Conservation (phyloP, 768 basidiomycete genomes). For the Panaeolus papilionaceus region DNA sequence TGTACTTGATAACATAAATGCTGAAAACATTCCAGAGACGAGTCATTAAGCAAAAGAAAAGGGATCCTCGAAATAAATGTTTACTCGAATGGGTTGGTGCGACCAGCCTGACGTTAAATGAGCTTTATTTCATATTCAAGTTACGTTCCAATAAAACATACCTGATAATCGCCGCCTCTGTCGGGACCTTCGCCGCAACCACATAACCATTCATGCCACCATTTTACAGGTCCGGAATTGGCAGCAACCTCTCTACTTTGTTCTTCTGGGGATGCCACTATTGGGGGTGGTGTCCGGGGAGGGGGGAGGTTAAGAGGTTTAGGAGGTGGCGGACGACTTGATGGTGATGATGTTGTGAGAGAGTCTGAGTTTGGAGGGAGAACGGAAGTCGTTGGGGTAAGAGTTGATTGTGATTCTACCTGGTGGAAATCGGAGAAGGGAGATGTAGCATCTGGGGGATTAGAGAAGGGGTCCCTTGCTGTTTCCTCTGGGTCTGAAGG, state of each 20-base stretch:
- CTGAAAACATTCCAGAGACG: neutral
- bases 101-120: slow-evolving; percentile 60
- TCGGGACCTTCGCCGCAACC: slow-evolving; percentile 80
- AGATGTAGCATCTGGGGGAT: slow-evolving; percentile 50
- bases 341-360: slow-evolving; percentile 8
- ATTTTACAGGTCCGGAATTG: slow-evolving; percentile 41
- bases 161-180: slow-evolving; percentile 76
- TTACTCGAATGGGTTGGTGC: slow-evolving; percentile 71
- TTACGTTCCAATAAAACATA: slow-evolving; percentile 33
- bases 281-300: slow-evolving; percentile 58
- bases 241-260: slow-evolving; percentile 32
- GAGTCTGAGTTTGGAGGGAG: slow-evolving; percentile 14
- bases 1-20: slow-evolving; percentile 12
- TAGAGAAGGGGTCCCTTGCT: slow-evolving; percentile 52
- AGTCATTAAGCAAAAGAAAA: neutral
- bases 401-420: neutral
- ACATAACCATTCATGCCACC: slow-evolving; percentile 91
- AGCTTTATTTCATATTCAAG: neutral
- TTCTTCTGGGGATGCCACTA: slow-evolving; percentile 24
- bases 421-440: slow-evolving; percentile 52
- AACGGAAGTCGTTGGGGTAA: slow-evolving; percentile 8
- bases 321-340: slow-evolving; percentile 48
- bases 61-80: neutral
- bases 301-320: slow-evolving; percentile 66
- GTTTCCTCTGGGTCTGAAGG: slow-evolving; percentile 38